Base-by-base conservation (phyloP, 345 rosid genomes). In the Eutrema yunnanense region DNA sequence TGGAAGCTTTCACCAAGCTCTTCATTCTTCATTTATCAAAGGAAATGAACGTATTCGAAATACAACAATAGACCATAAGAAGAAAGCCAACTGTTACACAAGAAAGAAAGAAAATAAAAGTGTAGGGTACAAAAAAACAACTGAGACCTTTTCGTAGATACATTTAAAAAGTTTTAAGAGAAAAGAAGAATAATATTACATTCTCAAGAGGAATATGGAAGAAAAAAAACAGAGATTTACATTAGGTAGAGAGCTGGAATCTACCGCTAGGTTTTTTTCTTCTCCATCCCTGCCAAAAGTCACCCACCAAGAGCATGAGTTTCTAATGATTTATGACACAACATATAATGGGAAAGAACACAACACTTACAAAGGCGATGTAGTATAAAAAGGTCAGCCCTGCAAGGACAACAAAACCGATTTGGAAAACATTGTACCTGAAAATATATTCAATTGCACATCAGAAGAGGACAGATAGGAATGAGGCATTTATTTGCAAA, bases 401-500 rank as follows among this genome's bases (percentile, higher is more conserved):
- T 4, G 95, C 95, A n/a, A 91, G 85, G 74, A 78, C 67, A 65
- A 89, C 73, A 64, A 94, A 94, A 60, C 86, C 92, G 9, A 87
- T 87, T 83, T 94, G 98, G 70, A 94, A 94, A 55, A 91, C 96
- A 34, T 94, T 88, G 69, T 94, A 91, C 89, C 98, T 91, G 91
- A 36, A 22, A 8, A 63, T 22, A 46, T 33, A 53, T 44, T 44
- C 48, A 3, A 41, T 27, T 46, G n/a, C 47, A 43, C 6, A 36
- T 11, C 29, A 51, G 14, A 36, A 37, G 36, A 29, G 34, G 71
- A 14, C 4, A 6, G 16, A 26, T 49, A 22, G 32, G 22, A 41
- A 19, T 48, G 38, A 66, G 29, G 16, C 34, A 6, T 47, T 33
- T 38, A 40, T 66, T 12, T 56, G 37, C 46, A 49, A 29, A n/a